These are phyloP conservation scores for Neurospora crassa DNA, from an alignment of 2,329 filamentous ascomycete species.

Conservation along the genomic window DNA sequence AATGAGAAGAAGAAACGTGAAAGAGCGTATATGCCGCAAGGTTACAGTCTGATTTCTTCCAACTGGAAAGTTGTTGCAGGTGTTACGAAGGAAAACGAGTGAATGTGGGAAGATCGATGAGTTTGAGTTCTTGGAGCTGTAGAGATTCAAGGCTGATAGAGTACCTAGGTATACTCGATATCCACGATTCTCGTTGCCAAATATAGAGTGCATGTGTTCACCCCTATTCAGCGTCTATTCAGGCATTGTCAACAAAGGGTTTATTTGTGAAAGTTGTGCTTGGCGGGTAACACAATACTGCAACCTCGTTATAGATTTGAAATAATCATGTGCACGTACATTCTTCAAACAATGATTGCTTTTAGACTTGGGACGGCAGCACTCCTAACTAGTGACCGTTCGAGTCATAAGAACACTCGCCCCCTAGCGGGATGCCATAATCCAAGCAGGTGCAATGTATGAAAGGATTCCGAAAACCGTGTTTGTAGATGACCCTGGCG, in stretches of 20 bases:
- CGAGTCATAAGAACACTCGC: neutral
- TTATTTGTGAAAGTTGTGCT: neutral
- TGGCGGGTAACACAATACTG: neutral
- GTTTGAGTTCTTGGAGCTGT: neutral
- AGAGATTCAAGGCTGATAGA: neutral
- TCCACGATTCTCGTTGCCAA: neutral
- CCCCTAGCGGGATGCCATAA: neutral
- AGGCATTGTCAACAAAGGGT: neutral
- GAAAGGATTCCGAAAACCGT: neutral
- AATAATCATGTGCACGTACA: neutral
- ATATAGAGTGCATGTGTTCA: neutral
- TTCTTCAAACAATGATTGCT: neutral
- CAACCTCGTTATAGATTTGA: neutral
- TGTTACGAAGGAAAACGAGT: neutral
- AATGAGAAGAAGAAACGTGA: neutral
- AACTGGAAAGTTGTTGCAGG: neutral
- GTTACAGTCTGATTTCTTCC: neutral
- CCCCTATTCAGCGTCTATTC: neutral
- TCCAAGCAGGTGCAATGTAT: neutral
- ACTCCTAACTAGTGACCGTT: neutral
- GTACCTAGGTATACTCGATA: neutral
- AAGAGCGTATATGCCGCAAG: neutral
- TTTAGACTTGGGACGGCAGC: neutral
- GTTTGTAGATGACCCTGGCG: neutral
- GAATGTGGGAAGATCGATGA: neutral